Base-by-base conservation (phyloP, 2,329 filamentous ascomycete genomes). In the Sarocladium kiliense region DNA sequence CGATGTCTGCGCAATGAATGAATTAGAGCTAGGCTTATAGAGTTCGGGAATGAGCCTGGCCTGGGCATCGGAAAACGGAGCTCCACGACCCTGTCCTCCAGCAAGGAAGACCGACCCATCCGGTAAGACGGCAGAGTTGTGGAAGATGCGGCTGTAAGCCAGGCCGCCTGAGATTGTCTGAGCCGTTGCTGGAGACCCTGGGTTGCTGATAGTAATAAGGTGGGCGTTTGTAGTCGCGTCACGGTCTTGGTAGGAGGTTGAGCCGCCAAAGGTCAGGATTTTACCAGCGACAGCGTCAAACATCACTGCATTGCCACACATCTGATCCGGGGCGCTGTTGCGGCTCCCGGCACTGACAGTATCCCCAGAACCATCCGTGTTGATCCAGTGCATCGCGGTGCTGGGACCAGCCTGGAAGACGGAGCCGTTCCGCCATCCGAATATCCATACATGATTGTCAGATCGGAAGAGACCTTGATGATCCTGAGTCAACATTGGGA, bases 261-360 rank as follows among this genome's bases (percentile, higher is more conserved):
- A 65, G 9, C 80, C 81, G 10, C 81, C 81, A 14, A 73, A 66
- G 0, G 77, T 75, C 2, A 84, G 67, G 30, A 84, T 82, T 63
- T 82, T 81, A 30, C 81, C 81, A 1, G 74, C 72, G 55, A 80
- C 74, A 26, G 80, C 79, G 60, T 84, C 80, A 59, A 77, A 84
- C 79, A 85, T 83, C 58, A 80, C 73, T 4, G 75, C 74, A 49
- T 74, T 76, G 12, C 79, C 82, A 56, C 73, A 76, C 81, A 85
- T 85, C 2, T 79, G 73, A 11, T 71, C 64, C 27, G 75, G 73
- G 7, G 69, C 68, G 21, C 65, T 68, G 3, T 79, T 60, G 0
- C 60, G 55, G 69, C 58, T 66, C 0, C 79, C 79, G 1, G 78
- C 79, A 10, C 63, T 58, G 2, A 60, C 59, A 16, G 71, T 62